Evolutionary conservation across 2,329 filamentous ascomycete genomes (phyloP).

Genomic region (Alternaria conjuncta): DNA sequence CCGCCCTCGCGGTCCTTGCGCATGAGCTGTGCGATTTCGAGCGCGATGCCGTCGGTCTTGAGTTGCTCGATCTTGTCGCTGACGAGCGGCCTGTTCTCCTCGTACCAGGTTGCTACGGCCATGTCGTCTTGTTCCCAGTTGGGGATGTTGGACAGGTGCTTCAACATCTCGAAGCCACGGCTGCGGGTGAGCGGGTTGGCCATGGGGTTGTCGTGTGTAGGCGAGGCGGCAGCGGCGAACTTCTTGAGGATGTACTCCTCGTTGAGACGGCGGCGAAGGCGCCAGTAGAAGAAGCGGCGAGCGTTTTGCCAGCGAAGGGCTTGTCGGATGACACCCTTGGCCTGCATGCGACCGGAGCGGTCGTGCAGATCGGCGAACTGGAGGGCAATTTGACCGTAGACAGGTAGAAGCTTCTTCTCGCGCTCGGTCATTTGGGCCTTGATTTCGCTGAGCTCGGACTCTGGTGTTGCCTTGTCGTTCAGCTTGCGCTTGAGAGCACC

Average conservation of each 20-base stretch:
- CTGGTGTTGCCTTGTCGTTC: slow-evolving; percentile 68
- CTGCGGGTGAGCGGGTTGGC: slow-evolving; percentile 60
- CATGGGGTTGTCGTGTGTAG: slow-evolving; percentile 48
- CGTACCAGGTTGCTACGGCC: slow-evolving; percentile 91
- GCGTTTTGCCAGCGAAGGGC: slow-evolving; percentile 85
- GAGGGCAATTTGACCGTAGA: slow-evolving; percentile 93
- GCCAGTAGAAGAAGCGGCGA: slow-evolving; percentile 99
- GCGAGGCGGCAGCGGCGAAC: slow-evolving; percentile 64
- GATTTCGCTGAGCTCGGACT: slow-evolving; percentile 77
- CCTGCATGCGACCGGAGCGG: slow-evolving; percentile 95
- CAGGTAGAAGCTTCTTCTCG: slow-evolving; percentile 86
- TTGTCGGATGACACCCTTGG: slow-evolving; percentile 91
- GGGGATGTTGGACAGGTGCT: slow-evolving; percentile 80
- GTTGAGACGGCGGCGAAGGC: slow-evolving; percentile 92
- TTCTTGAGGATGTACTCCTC: slow-evolving; percentile 97
- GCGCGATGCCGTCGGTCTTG: slow-evolving; percentile 75
- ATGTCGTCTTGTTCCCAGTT: slow-evolving; percentile 81
- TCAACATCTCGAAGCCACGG: slow-evolving; percentile 74
- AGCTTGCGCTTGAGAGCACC: slow-evolving; percentile 82
- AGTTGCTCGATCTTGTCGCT: slow-evolving; percentile 83
- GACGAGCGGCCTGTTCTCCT: slow-evolving; percentile 86
- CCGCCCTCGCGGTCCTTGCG: slow-evolving; percentile 71
- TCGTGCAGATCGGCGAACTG: slow-evolving; percentile 98
- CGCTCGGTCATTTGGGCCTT: slow-evolving; percentile 84
- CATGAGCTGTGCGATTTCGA: slow-evolving; percentile 72